Evolutionary conservation across 345 rosid species (phyloP).

Genomic region (Physaria fendleri): DNA sequence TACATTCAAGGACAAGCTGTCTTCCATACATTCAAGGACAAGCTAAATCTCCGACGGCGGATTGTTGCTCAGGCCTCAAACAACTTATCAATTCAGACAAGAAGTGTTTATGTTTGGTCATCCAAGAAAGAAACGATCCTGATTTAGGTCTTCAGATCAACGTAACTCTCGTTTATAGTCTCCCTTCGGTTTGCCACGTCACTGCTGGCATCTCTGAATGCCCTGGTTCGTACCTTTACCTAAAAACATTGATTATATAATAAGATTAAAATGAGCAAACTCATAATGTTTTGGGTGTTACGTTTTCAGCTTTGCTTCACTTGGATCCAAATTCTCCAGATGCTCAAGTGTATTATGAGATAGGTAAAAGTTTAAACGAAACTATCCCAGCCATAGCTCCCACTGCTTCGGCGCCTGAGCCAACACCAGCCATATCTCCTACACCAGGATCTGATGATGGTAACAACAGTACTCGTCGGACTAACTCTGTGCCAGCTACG

Average conservation of each 20-base stretch:
- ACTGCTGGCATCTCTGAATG: slow-evolving; percentile 61
- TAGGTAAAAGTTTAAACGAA: slow-evolving; percentile 13
- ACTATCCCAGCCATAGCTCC: background rate
- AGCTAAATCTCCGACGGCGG: slow-evolving; percentile 69
- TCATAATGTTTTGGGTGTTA: background rate
- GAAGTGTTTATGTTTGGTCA: slow-evolving; percentile 64
- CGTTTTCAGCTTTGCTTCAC: slow-evolving; percentile 33
- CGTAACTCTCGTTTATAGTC: slow-evolving; percentile 52
- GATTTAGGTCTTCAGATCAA: slow-evolving; percentile 63
- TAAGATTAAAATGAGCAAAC: background rate
- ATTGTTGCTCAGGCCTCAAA: slow-evolving; percentile 70
- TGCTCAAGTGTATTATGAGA: slow-evolving; percentile 46
- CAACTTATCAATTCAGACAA: slow-evolving; percentile 42
- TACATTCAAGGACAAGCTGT: slow-evolving; percentile 66
- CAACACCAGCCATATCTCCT: background rate
- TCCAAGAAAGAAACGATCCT: slow-evolving; percentile 68
- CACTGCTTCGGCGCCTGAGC: too few relatives aligned
- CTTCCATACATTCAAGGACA: slow-evolving; percentile 67
- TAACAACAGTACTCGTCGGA: slow-evolving; percentile 5
- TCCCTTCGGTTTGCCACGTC: slow-evolving; percentile 60
- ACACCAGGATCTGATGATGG: slow-evolving; percentile 2
- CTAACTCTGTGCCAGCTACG: background rate
- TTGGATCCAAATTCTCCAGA: slow-evolving; percentile 49
- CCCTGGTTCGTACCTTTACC: slow-evolving; percentile 40
- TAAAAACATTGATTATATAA: background rate